Evolutionary conservation across 2,329 filamentous ascomycete species (phyloP), one percentile per base, ranked within the genome.

Genomic region (Cladobotryum protrusum): DNA sequence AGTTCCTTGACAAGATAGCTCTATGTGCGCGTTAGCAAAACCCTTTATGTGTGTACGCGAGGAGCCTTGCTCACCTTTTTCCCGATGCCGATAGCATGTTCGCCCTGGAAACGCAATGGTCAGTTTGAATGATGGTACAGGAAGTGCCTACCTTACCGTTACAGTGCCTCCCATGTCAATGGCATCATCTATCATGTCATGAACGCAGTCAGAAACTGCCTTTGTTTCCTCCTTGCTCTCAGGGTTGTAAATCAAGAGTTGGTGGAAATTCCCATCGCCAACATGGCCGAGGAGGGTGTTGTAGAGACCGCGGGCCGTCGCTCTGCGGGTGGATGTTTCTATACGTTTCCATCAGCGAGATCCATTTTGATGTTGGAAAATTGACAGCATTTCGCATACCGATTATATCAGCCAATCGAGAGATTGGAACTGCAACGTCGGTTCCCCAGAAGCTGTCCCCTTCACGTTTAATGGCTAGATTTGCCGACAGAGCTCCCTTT

Each of bases 371-470:
- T 19, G 4, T 24, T 7, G 1, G 13, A 29, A 29, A 29, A 29
- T 29, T 8, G 11, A 9, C 24, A 29, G 11, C 24, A 29, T 29
- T 29, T 15, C 24, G 45, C 59, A 52, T 48, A 60, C 66, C 67
- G 44, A 91, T 87, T 48, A 90, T 85, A 56, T 86, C 81, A 1
- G 86, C 81, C 54, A 92, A 69, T 36, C 75, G 73, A 14, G 82
- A 87, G 43, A 91, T 81, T 0, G 87, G 87, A 1, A 91, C 87
- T 0, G 87, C 87, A 17, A 91, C 87, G 62, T 92, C 87, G 0
- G 87, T 92, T 0, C 86, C 88, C 86, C 86, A 90, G 20, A 89
- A 79, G 57, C 85, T 78, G 2, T 75, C 74, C 0, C 76, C 75
- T 19, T 78, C 70, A 44, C 79, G 73, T 52, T 76, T 76, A 66